Percentiles rank a stretch among this genome's conserved stretches.
phyloP scores from a whole-genome alignment of 306 rosid species.

The Glycine soja region DNA sequence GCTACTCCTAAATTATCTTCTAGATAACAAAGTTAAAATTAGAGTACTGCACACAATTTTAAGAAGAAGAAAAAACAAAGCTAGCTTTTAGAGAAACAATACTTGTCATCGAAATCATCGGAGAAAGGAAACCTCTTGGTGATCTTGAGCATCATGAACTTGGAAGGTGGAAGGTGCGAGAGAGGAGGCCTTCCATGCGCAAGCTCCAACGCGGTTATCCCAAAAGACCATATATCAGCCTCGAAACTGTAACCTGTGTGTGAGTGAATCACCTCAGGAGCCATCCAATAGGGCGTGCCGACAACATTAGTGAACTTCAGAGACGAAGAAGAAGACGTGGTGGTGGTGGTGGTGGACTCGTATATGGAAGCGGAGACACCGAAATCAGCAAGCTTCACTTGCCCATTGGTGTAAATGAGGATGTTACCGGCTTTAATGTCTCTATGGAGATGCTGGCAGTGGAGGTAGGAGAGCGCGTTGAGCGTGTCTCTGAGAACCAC shows the following conservation, averaged over 20 bases:
- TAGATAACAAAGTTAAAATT: slow-evolving; percentile 16
- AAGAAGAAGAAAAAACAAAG: slow-evolving; percentile 18
- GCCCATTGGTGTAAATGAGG: slow-evolving; percentile 61
- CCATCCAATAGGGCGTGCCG: slow-evolving; percentile 77
- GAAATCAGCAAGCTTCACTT: slow-evolving; percentile 62
- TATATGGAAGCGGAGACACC: slow-evolving; percentile 68
- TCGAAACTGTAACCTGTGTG: slow-evolving; percentile 65
- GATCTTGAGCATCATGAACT: slow-evolving; percentile 61
- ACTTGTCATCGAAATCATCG: slow-evolving; percentile 55
- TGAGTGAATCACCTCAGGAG: slow-evolving; percentile 74
- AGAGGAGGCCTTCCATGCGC: slow-evolving; percentile 77
- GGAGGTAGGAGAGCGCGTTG: slow-evolving; percentile 66
- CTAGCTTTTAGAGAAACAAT: slow-evolving; percentile 24
- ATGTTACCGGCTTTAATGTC: slow-evolving; percentile 75
- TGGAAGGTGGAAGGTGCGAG: slow-evolving; percentile 68
- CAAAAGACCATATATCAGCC: slow-evolving; percentile 78
- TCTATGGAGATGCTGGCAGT: slow-evolving; percentile 68
- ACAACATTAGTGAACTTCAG: slow-evolving; percentile 55
- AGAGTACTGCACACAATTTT: not conserved
- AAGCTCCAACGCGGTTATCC: slow-evolving; percentile 70
- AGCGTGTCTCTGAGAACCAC: slow-evolving; percentile 61
- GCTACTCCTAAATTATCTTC: slow-evolving; percentile 32
- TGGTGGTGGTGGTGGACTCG: slow-evolving; percentile 39
- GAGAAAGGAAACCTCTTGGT: slow-evolving; percentile 65
- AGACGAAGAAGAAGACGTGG: slow-evolving; percentile 38